A percentile compares a stretch with the other conserved stretches of the same genome.
phyloP scores from a whole-genome alignment of 768 basidiomycete genomes.

The Chalciporus chontae region DNA sequence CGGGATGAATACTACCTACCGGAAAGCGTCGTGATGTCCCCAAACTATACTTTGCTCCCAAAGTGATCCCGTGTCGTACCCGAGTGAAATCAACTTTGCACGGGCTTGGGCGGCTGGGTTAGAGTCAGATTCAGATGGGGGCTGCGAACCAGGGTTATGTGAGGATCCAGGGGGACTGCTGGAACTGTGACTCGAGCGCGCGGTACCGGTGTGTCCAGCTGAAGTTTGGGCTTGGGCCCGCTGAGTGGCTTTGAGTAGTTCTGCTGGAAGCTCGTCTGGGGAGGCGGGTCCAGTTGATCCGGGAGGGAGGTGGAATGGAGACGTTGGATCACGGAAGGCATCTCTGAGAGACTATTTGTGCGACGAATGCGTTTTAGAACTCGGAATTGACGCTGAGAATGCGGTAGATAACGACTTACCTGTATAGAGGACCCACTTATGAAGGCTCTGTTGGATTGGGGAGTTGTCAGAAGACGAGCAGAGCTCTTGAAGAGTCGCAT shows the following conservation, averaged over 20 bases:
- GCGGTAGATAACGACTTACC: slow-evolving; percentile 5
- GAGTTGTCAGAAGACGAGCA: slow-evolving; percentile 2
- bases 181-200: not conserved
- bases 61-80: slow-evolving; percentile 63
- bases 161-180: not conserved
- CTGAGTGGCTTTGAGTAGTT: not conserved
- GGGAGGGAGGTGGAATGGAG: slow-evolving; percentile 62
- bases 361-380: not conserved
- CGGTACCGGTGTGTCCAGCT: not conserved
- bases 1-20: slow-evolving; percentile 41
- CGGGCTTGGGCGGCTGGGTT: slow-evolving; percentile 41
- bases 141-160: not conserved
- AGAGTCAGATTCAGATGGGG: slow-evolving; percentile 2
- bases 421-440: slow-evolving; percentile 28
- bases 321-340: slow-evolving; percentile 58
- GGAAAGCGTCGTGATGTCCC: slow-evolving; percentile 79
- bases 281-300: slow-evolving; percentile 58
- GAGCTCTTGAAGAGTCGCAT: not conserved
- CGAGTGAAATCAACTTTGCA: slow-evolving; percentile 40
- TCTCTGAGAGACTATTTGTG: slow-evolving; percentile 52
- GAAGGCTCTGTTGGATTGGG: not conserved
- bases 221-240: not conserved
- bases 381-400: not conserved
- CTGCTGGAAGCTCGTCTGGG: slow-evolving; percentile 41
- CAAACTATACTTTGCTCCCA: slow-evolving; percentile 77